phyloP scores from a whole-genome alignment of 441 rosid species.

The Flueggea neowawraea region DNA sequence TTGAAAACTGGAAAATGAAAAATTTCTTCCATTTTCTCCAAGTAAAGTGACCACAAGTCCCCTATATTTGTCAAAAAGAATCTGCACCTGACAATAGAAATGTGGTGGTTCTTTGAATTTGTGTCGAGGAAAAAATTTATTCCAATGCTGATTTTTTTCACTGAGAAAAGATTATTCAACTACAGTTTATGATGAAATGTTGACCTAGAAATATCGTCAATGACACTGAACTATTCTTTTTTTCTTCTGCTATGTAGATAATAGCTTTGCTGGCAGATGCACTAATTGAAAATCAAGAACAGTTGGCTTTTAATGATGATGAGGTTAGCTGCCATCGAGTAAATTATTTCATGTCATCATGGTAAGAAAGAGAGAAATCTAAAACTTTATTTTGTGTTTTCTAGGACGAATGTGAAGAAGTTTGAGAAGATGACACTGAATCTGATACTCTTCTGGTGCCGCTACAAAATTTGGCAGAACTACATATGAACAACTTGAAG shows the following conservation, averaged over 20 bases:
- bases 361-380: conserved; percentile 7
- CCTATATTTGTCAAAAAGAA: no score
- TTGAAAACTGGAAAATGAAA: no score
- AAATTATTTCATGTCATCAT: conserved; percentile 11
- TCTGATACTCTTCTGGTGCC: conserved; percentile 37
- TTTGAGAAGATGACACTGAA: conserved; percentile 51
- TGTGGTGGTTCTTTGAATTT: no score
- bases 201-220: no score
- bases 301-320: conserved; percentile 48
- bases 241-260: conserved; percentile 45
- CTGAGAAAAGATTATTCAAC: no score
- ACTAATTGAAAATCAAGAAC: conserved; percentile 85
- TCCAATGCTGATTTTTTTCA: no score
- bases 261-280: conserved; percentile 74
- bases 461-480: conserved; percentile 51
- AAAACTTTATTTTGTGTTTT: conserved; percentile 9
- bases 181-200: no score
- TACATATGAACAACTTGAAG: conserved; percentile 74
- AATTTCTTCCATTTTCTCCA: no score
- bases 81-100: no score
- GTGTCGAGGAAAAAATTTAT: no score
- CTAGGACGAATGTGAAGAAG: conserved; percentile 85
- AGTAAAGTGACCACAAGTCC: no score
- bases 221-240: not conserved
- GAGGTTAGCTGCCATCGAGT: conserved; percentile 42